These are phyloP conservation scores for Kazachstania africana DNA, from an alignment of 805 yeast species.

Conservation along the genomic window DNA sequence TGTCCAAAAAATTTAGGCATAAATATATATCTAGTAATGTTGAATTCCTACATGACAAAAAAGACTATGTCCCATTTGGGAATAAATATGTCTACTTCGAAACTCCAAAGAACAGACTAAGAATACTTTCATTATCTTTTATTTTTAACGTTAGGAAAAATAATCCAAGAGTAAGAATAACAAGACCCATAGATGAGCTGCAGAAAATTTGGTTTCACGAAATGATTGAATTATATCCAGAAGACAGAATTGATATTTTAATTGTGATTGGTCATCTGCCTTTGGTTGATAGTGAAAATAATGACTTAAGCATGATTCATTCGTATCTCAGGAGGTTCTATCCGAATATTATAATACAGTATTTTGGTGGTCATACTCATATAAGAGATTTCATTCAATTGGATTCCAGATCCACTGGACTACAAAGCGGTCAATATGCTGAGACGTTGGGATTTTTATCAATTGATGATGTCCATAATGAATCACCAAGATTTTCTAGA, in stretches of 20 bases:
- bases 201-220: conserved; percentile 54
- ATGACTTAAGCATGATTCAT: conserved; percentile 29
- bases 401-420: conserved; percentile 57
- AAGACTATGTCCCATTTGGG: conserved; percentile 53
- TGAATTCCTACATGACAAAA: conserved; percentile 36
- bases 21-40: conserved; percentile 66
- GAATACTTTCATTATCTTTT: conserved; percentile 64
- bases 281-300: conserved; percentile 26
- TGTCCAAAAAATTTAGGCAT: conserved; percentile 40
- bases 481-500: conserved; percentile 35
- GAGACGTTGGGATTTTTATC: conserved; percentile 90
- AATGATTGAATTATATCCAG: conserved; percentile 25
- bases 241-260: conserved; percentile 45
- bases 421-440: conserved; percentile 89
- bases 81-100: conserved; percentile 49
- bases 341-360: conserved; percentile 61
- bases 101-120: conserved; percentile 41
- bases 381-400: conserved; percentile 68
- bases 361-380: conserved; percentile 92
- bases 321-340: conserved; percentile 40
- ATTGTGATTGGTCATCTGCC: conserved; percentile 77
- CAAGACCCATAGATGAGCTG: conserved; percentile 40
- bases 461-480: conserved; percentile 27
- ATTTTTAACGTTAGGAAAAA: conserved; percentile 57
- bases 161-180: conserved; percentile 52